Evolutionary conservation across 1,284 basidiomycete species (phyloP), one percentile per base, ranked within the genome.

Genomic region (Paramarasmius palmivorus): DNA sequence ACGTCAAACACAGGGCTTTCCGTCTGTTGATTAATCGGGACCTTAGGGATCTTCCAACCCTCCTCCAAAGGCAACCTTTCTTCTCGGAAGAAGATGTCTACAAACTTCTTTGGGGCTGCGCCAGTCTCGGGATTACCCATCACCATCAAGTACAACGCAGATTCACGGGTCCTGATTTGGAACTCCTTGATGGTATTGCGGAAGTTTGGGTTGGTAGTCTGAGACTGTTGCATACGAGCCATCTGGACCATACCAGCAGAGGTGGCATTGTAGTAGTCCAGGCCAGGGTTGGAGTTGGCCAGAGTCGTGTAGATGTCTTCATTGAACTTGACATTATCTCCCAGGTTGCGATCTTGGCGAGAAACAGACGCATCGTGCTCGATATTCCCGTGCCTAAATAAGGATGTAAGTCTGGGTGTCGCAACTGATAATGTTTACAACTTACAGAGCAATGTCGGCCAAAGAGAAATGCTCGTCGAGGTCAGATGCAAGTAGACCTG

Each of bases 301-400:
- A 63, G 47, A 4, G 57, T 59, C 2, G 49, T n/a, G 45, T 59
- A 63, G 20, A 63, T 52, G 14, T 50, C 56, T 37, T 61, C 61
- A 49, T 61, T 59, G 58, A 62, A 62, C 19, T 52, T 45, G 23
- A 56, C 39, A 42, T 60, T 61, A 39, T 60, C 55, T 0, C 61
- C 61, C 17, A 50, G 51, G 14, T 49, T 49, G 25, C 38, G 52
- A 48, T 63, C 61, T 4, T 39, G 34, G 23, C 61, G 57, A 19
- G 61, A 61, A 26, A 59, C 10, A 26, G 59, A 61, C 12, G 58
- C 60, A 48, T 62, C 61, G 53, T 62, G 62, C 44, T 63, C 60
- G 15, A 61, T 55, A 38, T 53, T 58, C 7, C 50, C 57, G 50
- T 63, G 60, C 1, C 60, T 61, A 20, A 14, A 17, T 12, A n/a